These are phyloP conservation scores for Podospora pseudopauciseta DNA, from an alignment of 495 filamentous ascomycete genomes.

Conservation along the genomic window DNA sequence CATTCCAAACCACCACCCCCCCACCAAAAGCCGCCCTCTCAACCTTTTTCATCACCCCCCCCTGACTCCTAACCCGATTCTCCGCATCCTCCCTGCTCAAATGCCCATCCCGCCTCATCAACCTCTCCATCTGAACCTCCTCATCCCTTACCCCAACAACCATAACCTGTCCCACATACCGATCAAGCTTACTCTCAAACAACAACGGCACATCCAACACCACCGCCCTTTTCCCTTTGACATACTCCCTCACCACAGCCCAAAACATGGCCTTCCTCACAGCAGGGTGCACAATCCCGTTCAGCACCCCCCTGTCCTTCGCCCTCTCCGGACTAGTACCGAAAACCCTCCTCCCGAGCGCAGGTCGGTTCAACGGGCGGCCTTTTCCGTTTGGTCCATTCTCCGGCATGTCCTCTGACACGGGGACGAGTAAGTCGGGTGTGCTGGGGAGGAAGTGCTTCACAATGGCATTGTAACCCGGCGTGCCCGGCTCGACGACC, in stretches of 20 bases:
- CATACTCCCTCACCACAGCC: constrained; percentile 59
- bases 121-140: constrained; percentile 70
- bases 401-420: constrained; percentile 39
- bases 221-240: constrained; percentile 74
- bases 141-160: constrained; percentile 79
- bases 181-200: constrained; percentile 80
- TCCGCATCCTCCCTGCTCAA: constrained; percentile 74
- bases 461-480: constrained; percentile 76
- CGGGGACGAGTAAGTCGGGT: constrained; percentile 72
- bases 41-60: constrained; percentile 78
- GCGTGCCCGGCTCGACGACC: constrained; percentile 86
- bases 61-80: constrained; percentile 79
- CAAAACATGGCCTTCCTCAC: constrained; percentile 75
- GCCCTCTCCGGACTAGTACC: constrained; percentile 61
- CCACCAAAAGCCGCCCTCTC: constrained; percentile 62
- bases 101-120: constrained; percentile 68
- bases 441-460: constrained; percentile 72
- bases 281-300: constrained; percentile 87
- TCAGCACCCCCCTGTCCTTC: constrained; percentile 68
- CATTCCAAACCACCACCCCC: constrained; percentile 82
- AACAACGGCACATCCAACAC: constrained; percentile 91
- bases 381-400: constrained; percentile 49
- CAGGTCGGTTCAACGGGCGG: constrained; percentile 76
- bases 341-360: constrained; percentile 80
- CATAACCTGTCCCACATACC: constrained; percentile 71